A percentile compares a stretch with the other conserved stretches of the same genome.
phyloP scores from a whole-genome alignment of 2,329 filamentous ascomycete genomes.

The Colletotrichum salicis region DNA sequence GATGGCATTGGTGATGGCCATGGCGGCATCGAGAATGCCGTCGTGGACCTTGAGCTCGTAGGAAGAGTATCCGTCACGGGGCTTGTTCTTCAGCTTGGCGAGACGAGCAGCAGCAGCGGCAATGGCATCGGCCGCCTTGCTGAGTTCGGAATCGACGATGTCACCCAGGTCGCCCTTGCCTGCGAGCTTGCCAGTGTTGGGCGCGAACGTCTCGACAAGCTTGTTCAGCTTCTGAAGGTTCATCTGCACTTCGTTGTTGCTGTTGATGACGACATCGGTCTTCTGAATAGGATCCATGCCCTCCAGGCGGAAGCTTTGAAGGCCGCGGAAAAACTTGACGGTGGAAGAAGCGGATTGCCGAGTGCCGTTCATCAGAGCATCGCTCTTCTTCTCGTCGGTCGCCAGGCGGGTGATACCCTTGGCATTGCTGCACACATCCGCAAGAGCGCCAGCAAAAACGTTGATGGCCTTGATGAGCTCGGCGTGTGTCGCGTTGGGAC shows the following conservation, averaged over 20 bases:
- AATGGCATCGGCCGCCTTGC: conserved; percentile 94
- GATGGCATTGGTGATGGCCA: conserved; percentile 93
- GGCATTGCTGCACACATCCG: conserved; percentile 94
- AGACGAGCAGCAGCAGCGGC: conserved; percentile 90
- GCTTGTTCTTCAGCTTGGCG: conserved; percentile 93
- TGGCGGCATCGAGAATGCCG: conserved; percentile 90
- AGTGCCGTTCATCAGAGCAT: conserved; percentile 83
- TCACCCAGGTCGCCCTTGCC: conserved; percentile 90
- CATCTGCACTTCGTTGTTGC: conserved; percentile 95
- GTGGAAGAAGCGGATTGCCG: conserved; percentile 87
- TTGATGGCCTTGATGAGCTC: conserved; percentile 95
- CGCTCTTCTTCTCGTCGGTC: conserved; percentile 93
- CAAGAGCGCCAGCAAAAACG: conserved; percentile 87
- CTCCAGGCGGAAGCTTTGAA: conserved; percentile 93
- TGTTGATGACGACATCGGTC: conserved; percentile 97
- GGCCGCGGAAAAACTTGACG: conserved; percentile 92
- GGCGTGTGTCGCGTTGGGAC: conserved; percentile 86
- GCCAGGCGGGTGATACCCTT: conserved; percentile 94
- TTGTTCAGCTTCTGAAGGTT: conserved; percentile 94
- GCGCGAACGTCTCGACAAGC: conserved; percentile 89
- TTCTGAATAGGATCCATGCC: conserved; percentile 91
- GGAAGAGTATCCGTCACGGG: conserved; percentile 92
- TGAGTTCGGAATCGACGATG: conserved; percentile 90
- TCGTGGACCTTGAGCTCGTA: conserved; percentile 98
- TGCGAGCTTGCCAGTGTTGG: conserved; percentile 83